Percentiles rank a stretch among this genome's conserved stretches.
phyloP scores from a whole-genome alignment of 2,329 filamentous ascomycete species.

The Ceratocystis cacaofunesta region DNA sequence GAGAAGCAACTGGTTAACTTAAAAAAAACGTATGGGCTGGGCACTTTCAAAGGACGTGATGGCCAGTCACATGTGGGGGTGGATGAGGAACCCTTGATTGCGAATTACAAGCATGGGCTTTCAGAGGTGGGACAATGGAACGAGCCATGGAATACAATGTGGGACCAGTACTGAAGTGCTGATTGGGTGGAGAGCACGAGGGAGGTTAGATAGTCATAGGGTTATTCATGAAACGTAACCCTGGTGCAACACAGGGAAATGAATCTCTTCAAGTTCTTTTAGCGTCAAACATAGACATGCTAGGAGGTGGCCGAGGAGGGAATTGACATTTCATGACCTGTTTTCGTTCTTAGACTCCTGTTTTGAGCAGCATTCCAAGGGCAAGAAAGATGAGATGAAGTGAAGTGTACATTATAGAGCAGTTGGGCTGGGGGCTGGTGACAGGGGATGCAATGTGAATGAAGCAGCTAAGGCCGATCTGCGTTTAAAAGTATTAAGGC shows the following conservation, averaged over 20 bases:
- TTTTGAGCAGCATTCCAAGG: no score
- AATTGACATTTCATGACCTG: no score
- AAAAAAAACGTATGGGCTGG: constrained; percentile 58
- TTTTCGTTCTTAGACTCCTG: no score
- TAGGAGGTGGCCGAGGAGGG: neutral
- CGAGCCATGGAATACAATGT: neutral
- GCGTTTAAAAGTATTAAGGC: neutral
- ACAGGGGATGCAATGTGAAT: no score
- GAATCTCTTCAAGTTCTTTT: neutral
- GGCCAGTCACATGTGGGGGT: constrained; percentile 61
- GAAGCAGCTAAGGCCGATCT: no score
- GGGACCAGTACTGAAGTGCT: neutral
- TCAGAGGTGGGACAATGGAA: constrained; percentile 24
- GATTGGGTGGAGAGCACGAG: neutral
- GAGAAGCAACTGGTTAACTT: constrained; percentile 40
- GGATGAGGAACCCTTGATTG: constrained; percentile 58
- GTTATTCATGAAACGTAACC: neutral
- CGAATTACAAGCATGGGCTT: constrained; percentile 49
- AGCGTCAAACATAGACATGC: constrained; percentile 4
- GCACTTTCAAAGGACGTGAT: constrained; percentile 63
- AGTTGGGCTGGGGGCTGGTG: no score
- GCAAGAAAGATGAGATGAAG: no score
- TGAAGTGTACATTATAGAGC: no score
- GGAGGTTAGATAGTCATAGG: neutral
- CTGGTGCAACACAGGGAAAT: neutral